These are phyloP conservation scores for Cetraspora pellucida DNA, from an alignment of 192 early-diverging fungal species.

Conservation along the genomic window DNA sequence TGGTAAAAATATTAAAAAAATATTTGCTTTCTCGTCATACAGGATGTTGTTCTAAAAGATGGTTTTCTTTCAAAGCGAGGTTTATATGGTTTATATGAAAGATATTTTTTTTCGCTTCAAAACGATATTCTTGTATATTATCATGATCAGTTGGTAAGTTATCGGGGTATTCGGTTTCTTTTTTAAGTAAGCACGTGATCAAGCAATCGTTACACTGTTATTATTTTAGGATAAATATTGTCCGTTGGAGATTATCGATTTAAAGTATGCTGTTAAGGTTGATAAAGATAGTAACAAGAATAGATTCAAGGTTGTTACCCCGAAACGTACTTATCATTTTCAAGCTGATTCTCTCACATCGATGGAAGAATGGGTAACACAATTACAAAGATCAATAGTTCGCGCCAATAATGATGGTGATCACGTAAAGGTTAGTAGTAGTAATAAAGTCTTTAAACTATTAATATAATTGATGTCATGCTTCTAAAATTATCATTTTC, in stretches of 20 bases:
- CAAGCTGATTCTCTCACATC: constrained; percentile 58
- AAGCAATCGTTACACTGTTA: neutral
- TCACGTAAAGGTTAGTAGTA: constrained; percentile 55
- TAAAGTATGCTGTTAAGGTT: constrained; percentile 60
- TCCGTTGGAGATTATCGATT: constrained; percentile 60
- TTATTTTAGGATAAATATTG: constrained; percentile 55
- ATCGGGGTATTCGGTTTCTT: neutral
- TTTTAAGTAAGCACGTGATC: neutral
- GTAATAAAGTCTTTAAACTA: too few species aligned
- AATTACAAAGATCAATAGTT: constrained; percentile 58
- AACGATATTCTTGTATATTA: constrained; percentile 62
- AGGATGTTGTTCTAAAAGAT: constrained; percentile 57
- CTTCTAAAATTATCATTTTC: neutral
- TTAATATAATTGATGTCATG: too few species aligned
- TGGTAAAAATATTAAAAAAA: neutral
- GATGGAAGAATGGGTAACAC: constrained; percentile 62
- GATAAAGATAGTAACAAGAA: constrained; percentile 45
- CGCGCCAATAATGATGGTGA: constrained; percentile 60
- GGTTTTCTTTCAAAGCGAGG: constrained; percentile 54
- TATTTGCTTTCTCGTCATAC: neutral
- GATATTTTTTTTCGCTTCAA: constrained; percentile 65
- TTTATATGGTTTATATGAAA: constrained; percentile 46
- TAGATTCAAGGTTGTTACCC: constrained; percentile 53
- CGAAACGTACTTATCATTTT: constrained; percentile 54
- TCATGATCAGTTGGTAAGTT: constrained; percentile 51